Evolutionary conservation across 345 rosid species (phyloP), one percentile per base, ranked within the genome.

Genomic region (Gossypium thurberi): DNA sequence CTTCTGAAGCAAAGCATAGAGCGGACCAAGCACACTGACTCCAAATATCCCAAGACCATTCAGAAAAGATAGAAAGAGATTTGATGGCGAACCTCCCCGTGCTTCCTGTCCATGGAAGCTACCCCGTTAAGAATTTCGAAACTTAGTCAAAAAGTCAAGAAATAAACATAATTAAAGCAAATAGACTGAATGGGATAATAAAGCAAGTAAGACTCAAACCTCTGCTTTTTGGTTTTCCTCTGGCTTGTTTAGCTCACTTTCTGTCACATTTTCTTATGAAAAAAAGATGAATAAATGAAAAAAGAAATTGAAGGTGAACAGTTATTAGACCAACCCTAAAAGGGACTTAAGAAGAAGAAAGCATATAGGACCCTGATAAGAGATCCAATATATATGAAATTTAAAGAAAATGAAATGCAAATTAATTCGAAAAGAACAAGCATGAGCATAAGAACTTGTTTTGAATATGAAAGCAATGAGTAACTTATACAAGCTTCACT

Each of bases 1-100:
- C 40, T 89, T 83, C 86, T 14, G 85, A 59, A 84, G 82, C 85
- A 92, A 79, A 26, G 91, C 96, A 81, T 88, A 95, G 44, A 95
- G 89, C 56, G 99, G 87, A 78, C 94, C 97, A 46, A 95, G 97
- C 73, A 89, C 84, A 33, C 90, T 91, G 61, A 85, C 75, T 59
- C 92, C 82, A 62, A 95, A 83, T 74, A 92, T 81, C 64, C 99
- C 98, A 48, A 92, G 85, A 71, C 87, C 90, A 77, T 92, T 92
- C 73, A 90, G 78, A 70, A 92, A 82, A 83, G 90, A 84, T 66
- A 88, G 52, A 78, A 92, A 76, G 51, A 90, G 85, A 80, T 86
- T 91, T 14, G 88, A 75, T 14, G 91, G 70, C 14, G 82, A 66
- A 73, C 63, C 84, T 81, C 69, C 77, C 62, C 71, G 72, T 78